phyloP scores from a whole-genome alignment of 140 eudicot genomes.

The Oenanthe javanica region DNA sequence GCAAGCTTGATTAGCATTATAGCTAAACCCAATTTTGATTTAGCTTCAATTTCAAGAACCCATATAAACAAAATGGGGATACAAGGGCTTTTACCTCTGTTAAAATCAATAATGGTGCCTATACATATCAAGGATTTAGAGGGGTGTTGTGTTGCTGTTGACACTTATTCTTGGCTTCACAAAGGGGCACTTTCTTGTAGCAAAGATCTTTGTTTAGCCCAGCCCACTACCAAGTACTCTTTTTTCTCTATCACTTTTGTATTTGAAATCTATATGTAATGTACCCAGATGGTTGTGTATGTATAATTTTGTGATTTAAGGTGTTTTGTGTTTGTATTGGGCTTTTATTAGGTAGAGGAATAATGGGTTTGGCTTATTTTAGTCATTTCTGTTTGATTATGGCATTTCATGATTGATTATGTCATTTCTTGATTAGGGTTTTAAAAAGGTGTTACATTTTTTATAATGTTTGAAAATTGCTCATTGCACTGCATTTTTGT shows the following conservation, averaged over 20 bases:
- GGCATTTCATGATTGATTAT: neutral
- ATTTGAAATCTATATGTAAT: neutral
- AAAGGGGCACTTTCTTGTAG: constrained; percentile 97
- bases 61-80: constrained; percentile 50
- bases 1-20: no score
- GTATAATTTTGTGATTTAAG: neutral
- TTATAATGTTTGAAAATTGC: neutral
- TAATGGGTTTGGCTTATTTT: constrained; percentile 17
- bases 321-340: neutral
- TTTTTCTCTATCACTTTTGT: constrained; percentile 6
- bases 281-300: neutral
- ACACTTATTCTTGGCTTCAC: constrained; percentile 98
- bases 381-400: neutral
- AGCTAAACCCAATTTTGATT: constrained; percentile 10
- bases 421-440: neutral
- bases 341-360: neutral
- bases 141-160: constrained; percentile 78
- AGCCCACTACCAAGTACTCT: constrained; percentile 66
- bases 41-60: neutral
- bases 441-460: constrained; percentile 17
- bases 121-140: constrained; percentile 73
- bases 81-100: constrained; percentile 70
- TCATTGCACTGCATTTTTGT: neutral
- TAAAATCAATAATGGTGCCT: constrained; percentile 82
- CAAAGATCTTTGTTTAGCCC: constrained; percentile 67